These are phyloP conservation scores for Boletus semigastroideus DNA, from an alignment of 1,284 basidiomycete species.

Conservation along the genomic window DNA sequence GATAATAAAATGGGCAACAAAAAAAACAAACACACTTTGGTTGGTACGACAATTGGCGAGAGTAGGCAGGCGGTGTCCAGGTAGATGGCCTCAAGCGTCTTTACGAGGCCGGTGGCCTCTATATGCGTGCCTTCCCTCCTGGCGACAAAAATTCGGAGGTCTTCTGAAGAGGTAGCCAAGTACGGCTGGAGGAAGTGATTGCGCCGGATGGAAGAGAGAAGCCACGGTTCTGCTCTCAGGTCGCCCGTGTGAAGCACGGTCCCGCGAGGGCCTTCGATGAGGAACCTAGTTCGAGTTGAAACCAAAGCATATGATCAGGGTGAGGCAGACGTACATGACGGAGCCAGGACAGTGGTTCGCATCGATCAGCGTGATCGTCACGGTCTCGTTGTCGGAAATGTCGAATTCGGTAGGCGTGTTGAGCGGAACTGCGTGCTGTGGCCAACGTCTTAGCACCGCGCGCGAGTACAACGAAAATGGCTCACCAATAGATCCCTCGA, in stretches of 20 bases:
- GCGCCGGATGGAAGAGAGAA: constrained; percentile 63
- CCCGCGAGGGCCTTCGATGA: constrained; percentile 73
- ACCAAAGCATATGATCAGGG: neutral
- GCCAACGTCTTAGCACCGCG: neutral
- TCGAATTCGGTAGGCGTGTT: constrained; percentile 65
- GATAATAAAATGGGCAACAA: neutral
- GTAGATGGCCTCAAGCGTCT: constrained; percentile 77
- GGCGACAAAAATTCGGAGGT: constrained; percentile 28
- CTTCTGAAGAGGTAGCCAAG: constrained; percentile 38
- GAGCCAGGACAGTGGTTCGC: constrained; percentile 96
- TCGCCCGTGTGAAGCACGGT: constrained; percentile 92
- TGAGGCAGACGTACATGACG: constrained; percentile 68
- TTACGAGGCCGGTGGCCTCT: constrained; percentile 24
- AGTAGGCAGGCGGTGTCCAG: constrained; percentile 80
- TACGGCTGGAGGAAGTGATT: constrained; percentile 76
- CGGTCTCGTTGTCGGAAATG: constrained; percentile 54
- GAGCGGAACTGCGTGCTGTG: constrained; percentile 44
- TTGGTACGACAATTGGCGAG: constrained; percentile 60
- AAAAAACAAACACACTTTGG: constrained; percentile 58
- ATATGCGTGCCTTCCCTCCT: constrained; percentile 26
- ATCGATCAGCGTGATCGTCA: constrained; percentile 80
- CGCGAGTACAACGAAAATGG: constrained; percentile 33
- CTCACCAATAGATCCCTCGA: constrained; percentile 56
- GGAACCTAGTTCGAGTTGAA: constrained; percentile 58
- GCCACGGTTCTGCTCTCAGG: constrained; percentile 82